phyloP scores from a whole-genome alignment of 139 green algal genomes.

The Eudorina sp. region DNA sequence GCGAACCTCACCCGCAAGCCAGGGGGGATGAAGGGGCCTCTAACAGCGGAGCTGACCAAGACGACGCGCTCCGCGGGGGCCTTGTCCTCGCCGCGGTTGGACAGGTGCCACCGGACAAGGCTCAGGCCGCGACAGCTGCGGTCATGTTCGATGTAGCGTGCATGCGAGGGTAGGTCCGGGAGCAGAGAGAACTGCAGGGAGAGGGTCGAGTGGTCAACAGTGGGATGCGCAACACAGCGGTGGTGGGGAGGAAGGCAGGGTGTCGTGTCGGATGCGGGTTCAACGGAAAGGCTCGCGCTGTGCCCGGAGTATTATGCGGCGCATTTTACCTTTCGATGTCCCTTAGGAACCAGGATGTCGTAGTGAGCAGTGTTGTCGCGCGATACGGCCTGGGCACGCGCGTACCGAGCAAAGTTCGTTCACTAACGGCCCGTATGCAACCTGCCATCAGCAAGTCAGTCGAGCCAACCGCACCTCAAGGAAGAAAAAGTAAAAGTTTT shows the following conservation, averaged over 20 bases:
- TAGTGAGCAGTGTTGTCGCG: neutral
- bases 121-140: neutral
- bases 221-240: too few relatives aligned
- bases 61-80: neutral
- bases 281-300: too few relatives aligned
- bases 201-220: too few relatives aligned
- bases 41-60: conserved; percentile 17
- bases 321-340: neutral
- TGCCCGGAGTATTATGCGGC: too few relatives aligned
- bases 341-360: neutral
- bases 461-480: neutral
- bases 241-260: too few relatives aligned
- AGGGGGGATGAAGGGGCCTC: conserved; percentile 32
- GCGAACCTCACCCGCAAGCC: neutral
- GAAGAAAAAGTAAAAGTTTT: conserved; percentile 25
- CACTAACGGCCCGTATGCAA: too few relatives aligned
- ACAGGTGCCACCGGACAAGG: conserved; percentile 23
- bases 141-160: conserved; percentile 5
- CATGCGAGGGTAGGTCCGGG: conserved; percentile 10
- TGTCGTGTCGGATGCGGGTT: too few relatives aligned
- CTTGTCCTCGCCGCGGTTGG: too few relatives aligned
- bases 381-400: neutral
- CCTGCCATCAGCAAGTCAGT: neutral
- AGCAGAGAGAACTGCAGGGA: too few relatives aligned
- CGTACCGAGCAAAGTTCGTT: neutral